phyloP scores from a whole-genome alignment of 495 filamentous ascomycete genomes.

The Annulohypoxylon stygium region DNA sequence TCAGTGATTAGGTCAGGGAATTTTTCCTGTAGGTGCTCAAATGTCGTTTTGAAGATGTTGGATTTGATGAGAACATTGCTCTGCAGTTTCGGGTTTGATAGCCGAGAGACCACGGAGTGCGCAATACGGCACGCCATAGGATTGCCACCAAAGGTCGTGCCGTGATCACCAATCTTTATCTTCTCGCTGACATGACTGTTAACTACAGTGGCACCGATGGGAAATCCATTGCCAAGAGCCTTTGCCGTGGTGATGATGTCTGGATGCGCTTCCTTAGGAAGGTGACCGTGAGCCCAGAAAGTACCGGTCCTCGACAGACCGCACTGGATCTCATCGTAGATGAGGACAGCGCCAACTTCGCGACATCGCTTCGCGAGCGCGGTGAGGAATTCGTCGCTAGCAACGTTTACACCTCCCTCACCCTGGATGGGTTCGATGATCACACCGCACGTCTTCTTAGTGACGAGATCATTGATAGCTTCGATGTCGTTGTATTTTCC shows the following conservation, averaged over 20 bases:
- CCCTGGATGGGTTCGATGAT: slow-evolving; percentile 98
- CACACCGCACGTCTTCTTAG: slow-evolving; percentile 89
- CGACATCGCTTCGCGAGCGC: slow-evolving; percentile 84
- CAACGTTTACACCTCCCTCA: slow-evolving; percentile 91
- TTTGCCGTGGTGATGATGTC: slow-evolving; percentile 96
- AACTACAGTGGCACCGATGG: slow-evolving; percentile 92
- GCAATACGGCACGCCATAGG: slow-evolving; percentile 87
- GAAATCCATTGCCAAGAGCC: slow-evolving; percentile 95
- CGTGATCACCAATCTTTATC: slow-evolving; percentile 93
- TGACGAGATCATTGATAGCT: slow-evolving; percentile 77
- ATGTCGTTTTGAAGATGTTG: slow-evolving; percentile 71
- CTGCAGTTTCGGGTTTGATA: slow-evolving; percentile 76
- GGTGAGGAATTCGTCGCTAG: slow-evolving; percentile 81
- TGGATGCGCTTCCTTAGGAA: slow-evolving; percentile 85
- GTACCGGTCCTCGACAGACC: slow-evolving; percentile 87
- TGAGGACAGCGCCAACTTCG: slow-evolving; percentile 87
- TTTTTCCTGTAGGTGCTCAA: slow-evolving; percentile 71
- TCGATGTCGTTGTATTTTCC: slow-evolving; percentile 86
- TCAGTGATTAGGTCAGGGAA: slow-evolving; percentile 82
- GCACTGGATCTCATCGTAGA: slow-evolving; percentile 98
- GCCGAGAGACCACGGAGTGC: slow-evolving; percentile 81
- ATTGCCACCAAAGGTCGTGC: slow-evolving; percentile 97
- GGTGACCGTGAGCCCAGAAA: slow-evolving; percentile 85
- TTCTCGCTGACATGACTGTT: slow-evolving; percentile 79
- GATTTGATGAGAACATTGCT: slow-evolving; percentile 73